A percentile compares a stretch with the other conserved stretches of the same genome.
Conservation (phyloP, 768 basidiomycete species). For the Boletus sp. region DNA sequence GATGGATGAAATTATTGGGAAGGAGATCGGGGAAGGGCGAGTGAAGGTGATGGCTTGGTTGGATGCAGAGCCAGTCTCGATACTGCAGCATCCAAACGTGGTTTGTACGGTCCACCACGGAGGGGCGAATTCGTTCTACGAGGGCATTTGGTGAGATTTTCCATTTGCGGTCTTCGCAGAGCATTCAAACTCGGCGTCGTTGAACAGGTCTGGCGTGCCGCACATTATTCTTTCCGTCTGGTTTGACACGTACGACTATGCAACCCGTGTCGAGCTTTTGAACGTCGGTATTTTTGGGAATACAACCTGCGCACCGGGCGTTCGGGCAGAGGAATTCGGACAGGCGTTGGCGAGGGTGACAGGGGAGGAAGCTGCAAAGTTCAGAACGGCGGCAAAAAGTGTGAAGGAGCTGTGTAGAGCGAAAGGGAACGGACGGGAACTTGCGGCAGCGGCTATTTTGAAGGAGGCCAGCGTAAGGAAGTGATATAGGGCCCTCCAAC, state of each 20-base stretch:
- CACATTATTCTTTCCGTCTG: constrained; percentile 13
- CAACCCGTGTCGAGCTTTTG: neutral
- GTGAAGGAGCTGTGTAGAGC: constrained; percentile 4
- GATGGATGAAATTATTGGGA: constrained; percentile 1
- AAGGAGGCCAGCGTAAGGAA: neutral
- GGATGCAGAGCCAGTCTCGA: constrained; percentile 11
- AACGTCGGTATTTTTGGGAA: constrained; percentile 9
- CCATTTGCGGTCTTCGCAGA: too few relatives aligned
- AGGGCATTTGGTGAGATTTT: neutral
- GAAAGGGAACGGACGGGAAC: constrained; percentile 3
- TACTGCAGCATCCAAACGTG: constrained; percentile 7
- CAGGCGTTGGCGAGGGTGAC: constrained; percentile 2
- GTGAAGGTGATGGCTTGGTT: constrained; percentile 13
- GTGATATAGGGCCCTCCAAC: neutral
- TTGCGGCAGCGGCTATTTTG: neutral
- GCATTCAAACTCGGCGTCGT: neutral
- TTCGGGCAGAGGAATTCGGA: constrained; percentile 6
- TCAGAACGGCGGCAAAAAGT: constrained; percentile 1
- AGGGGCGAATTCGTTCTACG: constrained; percentile 6
- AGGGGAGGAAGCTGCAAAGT: constrained; percentile 3
- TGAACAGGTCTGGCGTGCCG: constrained; percentile 10
- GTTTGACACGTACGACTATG: constrained; percentile 13
- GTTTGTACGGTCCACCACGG: constrained; percentile 6
- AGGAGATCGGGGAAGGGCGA: constrained; percentile 7
- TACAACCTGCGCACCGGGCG: neutral